These are phyloP conservation scores for Picea glauca DNA, from an alignment of 75 land plant genomes.

Conservation along the genomic window DNA sequence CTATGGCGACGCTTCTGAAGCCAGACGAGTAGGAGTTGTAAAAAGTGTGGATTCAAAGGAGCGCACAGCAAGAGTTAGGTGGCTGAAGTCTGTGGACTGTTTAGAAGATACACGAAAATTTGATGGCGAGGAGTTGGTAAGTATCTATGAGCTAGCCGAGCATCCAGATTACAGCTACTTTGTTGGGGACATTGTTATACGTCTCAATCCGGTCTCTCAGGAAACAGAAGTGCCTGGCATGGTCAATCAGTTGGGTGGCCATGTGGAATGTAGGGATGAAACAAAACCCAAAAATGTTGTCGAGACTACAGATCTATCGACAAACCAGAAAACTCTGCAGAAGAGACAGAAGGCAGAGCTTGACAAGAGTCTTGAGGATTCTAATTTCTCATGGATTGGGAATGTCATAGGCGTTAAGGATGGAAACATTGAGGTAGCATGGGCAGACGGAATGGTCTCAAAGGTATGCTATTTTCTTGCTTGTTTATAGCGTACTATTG, in stretches of 20 bases:
- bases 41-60: conserved; percentile 89
- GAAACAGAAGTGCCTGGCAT: neutral
- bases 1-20: conserved; percentile 36
- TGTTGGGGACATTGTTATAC: conserved; percentile 88
- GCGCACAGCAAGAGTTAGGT: conserved; percentile 76
- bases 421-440: conserved; percentile 76
- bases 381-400: conserved; percentile 63
- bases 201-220: conserved; percentile 53
- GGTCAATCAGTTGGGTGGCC: neutral
- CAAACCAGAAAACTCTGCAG: neutral
- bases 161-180: conserved; percentile 93
- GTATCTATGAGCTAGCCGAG: conserved; percentile 89
- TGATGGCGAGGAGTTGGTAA: conserved; percentile 77
- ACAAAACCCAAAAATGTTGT: too few species aligned
- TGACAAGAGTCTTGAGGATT: neutral
- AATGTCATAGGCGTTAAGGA: conserved; percentile 60
- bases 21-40: conserved; percentile 70
- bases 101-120: conserved; percentile 70
- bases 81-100: conserved; percentile 63
- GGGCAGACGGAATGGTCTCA: conserved; percentile 70
- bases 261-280: too few species aligned
- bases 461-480: conserved; percentile 35
- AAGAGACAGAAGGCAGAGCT: neutral
- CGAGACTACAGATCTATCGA: too few species aligned
- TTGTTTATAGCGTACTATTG: neutral